phyloP scores from a whole-genome alignment of 2,329 filamentous ascomycete species.

The Colletotrichum musae region DNA sequence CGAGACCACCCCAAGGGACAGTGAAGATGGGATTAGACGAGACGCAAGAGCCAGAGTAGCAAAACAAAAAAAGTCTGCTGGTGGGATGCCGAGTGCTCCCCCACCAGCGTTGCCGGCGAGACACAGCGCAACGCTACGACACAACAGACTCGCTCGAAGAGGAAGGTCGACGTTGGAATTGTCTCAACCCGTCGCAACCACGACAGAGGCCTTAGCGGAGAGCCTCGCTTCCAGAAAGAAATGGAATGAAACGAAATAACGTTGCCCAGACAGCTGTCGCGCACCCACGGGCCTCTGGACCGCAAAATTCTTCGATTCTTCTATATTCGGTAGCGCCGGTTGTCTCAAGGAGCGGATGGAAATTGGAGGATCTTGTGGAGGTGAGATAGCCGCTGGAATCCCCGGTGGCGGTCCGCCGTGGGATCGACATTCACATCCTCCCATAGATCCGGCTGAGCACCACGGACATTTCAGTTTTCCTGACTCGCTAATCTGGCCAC shows the following conservation, averaged over 20 bases:
- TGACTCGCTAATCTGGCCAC: conserved; percentile 34
- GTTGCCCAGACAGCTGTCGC: conserved; percentile 28
- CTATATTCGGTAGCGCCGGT: conserved; percentile 25
- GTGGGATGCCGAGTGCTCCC: background rate
- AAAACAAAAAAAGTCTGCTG: conserved; percentile 11
- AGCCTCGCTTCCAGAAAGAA: conserved; percentile 37
- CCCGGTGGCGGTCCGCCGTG: conserved; percentile 26
- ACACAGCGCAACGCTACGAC: conserved; percentile 31
- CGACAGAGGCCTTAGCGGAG: conserved; percentile 5
- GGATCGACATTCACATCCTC: conserved; percentile 22
- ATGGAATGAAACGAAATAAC: conserved; percentile 35
- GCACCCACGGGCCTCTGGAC: conserved; percentile 21
- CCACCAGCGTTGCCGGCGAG: conserved; percentile 14
- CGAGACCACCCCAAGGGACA: background rate
- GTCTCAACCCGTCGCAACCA: conserved; percentile 27
- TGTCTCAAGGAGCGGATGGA: conserved; percentile 33
- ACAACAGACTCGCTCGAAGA: conserved; percentile 24
- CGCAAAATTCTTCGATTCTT: conserved; percentile 16
- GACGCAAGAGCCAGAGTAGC: background rate
- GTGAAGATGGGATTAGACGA: background rate
- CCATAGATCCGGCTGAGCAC: conserved; percentile 19
- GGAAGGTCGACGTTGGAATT: conserved; percentile 26
- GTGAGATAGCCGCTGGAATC: conserved; percentile 21
- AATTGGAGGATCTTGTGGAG: conserved; percentile 39
- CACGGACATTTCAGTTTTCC: conserved; percentile 16